Evolutionary conservation across 2,329 filamentous ascomycete genomes (phyloP), one percentile per base, ranked within the genome.

Genomic region (Cytospora leucostoma): DNA sequence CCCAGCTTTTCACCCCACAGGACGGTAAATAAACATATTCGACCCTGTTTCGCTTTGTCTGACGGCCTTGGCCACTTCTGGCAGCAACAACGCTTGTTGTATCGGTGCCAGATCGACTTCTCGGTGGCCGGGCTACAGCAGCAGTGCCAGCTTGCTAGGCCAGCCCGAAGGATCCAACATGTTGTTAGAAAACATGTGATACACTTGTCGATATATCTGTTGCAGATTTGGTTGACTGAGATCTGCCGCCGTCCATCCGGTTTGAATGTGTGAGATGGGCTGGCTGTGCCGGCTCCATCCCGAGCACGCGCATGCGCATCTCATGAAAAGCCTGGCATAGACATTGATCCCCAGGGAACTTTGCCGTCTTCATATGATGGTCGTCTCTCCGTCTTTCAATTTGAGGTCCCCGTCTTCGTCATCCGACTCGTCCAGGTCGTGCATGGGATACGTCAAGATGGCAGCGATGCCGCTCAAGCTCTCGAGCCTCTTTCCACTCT

Each of bases 401-500:
- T 68, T 71, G 12, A 64, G 71, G 5, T 65, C 70, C 12, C 71
- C 77, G 2, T 78, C 78, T 6, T 80, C 79, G 8, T 79, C 79
- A 3, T 79, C 87, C 2, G 89, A 87, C 38, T 93, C 88, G 67
- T 96, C 91, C 52, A 96, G 79, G 68, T 96, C 93, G 19, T 85
- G 78, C 44, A 98, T 83, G 0, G 95, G 93, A 74, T 93, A 99
- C 13, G 94, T 97, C 67, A 97, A 78, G 34, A 97, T 89, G 1
- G 93, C 93, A 17, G 94, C 95, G 66, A 99, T 89, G 19, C 93
- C 91, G 1, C 95, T 93, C 65, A 98, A 75, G 13, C 88, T 90
- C 68, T 93, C 91, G 15, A 99, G 77, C 65, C 93, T 82, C 78
- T 90, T 89, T 0, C 95, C 95, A 74, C 93, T 97, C 79, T 97